Evolutionary conservation across 2,329 filamentous ascomycete species (phyloP), one percentile per base, ranked within the genome.

Genomic region (Spiromastix sp.): DNA sequence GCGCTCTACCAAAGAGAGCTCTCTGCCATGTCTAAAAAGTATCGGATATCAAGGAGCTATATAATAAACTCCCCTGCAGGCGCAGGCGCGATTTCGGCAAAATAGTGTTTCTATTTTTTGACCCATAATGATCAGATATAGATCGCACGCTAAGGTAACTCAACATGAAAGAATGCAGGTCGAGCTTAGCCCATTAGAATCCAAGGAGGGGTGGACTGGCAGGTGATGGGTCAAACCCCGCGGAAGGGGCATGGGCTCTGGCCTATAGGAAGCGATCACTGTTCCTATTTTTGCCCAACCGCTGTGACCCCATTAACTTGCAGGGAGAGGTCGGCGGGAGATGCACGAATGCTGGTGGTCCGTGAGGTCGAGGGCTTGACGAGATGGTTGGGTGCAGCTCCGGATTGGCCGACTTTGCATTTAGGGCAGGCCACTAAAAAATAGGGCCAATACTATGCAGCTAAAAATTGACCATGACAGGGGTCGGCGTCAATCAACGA

Each of bases 81-180:
- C 39, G 29, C 30, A n/a, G n/a, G n/a, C n/a, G n/a, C n/a, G n/a
- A n/a, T n/a, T n/a, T 36, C 32, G 27, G 38, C 36, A 39, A 36
- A 29, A 29, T 12, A 12, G 26, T 43, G 46, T 37, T 48, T 47
- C 46, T 48, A 48, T 44, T 44, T 48, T 46, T 47, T 45, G 42
- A 33, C 33, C 32, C 30, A 35, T 30, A 35, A 30, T 26, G 42
- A 36, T 34, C 27, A 38, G 28, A 17, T 24, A 30, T 18, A 10
- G 20, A 22, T 30, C 30, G 18, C 30, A 10, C 12, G 24, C 9
- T 6, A 34, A 34, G n/a, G 9, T 17, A 26, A 34, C 7, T 34
- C 27, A 26, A 12, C 10, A 25, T 16, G 12, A 30, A 21, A 22
- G 25, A 12, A 19, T 30, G 26, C 32, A 34, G 32, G 16, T 17